Conservation (phyloP, 352 stramenopile species). For the Globisporangium mamillatum region DNA sequence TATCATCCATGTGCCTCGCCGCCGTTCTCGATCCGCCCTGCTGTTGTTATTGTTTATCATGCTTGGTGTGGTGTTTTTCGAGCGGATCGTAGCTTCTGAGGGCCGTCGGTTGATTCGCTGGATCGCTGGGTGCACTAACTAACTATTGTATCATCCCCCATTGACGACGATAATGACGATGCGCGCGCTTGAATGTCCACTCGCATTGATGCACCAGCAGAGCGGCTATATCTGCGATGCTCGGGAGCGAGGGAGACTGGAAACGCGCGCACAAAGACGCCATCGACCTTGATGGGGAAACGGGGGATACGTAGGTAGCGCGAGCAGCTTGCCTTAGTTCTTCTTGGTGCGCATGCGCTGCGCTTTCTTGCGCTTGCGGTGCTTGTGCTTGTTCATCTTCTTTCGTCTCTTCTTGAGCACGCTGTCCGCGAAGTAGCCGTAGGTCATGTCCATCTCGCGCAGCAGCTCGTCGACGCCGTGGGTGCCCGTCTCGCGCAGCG, state of each 20-base stretch:
- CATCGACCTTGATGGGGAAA: not conserved
- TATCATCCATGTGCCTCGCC: not conserved
- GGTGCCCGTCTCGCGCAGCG: slow-evolving; percentile 42
- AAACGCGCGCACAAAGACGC: not conserved
- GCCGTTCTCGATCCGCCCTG: not conserved
- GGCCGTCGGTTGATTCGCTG: not conserved
- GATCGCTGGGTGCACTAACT: not conserved
- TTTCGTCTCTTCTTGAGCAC: slow-evolving; percentile 89
- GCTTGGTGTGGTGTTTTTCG: not conserved
- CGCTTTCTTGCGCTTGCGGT: slow-evolving; percentile 89
- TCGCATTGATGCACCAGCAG: not conserved
- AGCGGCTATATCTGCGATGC: not conserved
- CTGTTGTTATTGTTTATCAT: not conserved
- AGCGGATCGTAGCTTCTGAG: not conserved
- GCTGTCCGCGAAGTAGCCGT: slow-evolving; percentile 77
- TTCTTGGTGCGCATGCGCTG: slow-evolving; percentile 88
- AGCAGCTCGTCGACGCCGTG: slow-evolving; percentile 56
- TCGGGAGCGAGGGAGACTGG: not conserved
- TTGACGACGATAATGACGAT: not conserved
- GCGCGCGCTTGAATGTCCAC: not conserved
- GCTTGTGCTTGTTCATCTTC: slow-evolving; percentile 94
- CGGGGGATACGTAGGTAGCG: not conserved
- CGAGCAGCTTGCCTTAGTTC: slow-evolving; percentile 48
- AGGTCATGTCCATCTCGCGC: slow-evolving; percentile 49
- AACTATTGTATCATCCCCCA: not conserved